Percentiles rank a stretch among this genome's conserved stretches.
These are phyloP conservation scores for Melocanna baccifera DNA, from an alignment of 176 grass and related monocot genomes.

Conservation along the genomic window DNA sequence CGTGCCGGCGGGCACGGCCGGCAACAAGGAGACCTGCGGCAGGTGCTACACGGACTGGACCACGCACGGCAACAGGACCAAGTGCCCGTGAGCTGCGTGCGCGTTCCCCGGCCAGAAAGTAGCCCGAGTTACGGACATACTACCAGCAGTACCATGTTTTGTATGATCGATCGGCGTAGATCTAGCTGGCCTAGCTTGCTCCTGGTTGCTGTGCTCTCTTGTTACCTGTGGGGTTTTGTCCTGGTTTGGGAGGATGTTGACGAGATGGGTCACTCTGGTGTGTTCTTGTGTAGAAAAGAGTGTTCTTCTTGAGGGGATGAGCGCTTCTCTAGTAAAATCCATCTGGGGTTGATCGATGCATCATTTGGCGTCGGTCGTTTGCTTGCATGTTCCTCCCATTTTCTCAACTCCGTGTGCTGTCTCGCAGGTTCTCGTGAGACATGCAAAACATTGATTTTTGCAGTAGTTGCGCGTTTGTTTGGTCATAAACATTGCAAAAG, in stretches of 20 bases:
- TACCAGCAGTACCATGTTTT: not conserved
- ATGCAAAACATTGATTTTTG: not conserved
- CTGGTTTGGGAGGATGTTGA: not conserved
- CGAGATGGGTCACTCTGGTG: not conserved
- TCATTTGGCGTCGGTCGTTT: not conserved
- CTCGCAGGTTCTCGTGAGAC: not conserved
- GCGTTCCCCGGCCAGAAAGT: not conserved
- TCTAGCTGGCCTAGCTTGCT: not conserved
- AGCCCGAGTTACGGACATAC: not conserved
- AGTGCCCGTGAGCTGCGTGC: constrained; percentile 60
- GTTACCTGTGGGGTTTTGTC: not conserved
- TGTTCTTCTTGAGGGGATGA: not conserved
- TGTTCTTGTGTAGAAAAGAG: not conserved
- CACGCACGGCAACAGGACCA: constrained; percentile 87
- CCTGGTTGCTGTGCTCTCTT: not conserved
- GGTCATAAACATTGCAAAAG: not conserved
- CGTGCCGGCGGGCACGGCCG: constrained; percentile 83
- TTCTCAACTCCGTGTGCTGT: not conserved
- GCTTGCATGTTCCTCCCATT: not conserved
- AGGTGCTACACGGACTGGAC: constrained; percentile 87
- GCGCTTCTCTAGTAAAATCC: not conserved
- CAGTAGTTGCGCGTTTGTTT: not conserved
- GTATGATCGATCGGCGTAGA: not conserved
- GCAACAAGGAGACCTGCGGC: constrained; percentile 84
- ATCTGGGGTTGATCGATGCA: not conserved